Evolutionary conservation across 2,329 filamentous ascomycete genomes (phyloP).

Genomic region (Aspergillus uvarum): DNA sequence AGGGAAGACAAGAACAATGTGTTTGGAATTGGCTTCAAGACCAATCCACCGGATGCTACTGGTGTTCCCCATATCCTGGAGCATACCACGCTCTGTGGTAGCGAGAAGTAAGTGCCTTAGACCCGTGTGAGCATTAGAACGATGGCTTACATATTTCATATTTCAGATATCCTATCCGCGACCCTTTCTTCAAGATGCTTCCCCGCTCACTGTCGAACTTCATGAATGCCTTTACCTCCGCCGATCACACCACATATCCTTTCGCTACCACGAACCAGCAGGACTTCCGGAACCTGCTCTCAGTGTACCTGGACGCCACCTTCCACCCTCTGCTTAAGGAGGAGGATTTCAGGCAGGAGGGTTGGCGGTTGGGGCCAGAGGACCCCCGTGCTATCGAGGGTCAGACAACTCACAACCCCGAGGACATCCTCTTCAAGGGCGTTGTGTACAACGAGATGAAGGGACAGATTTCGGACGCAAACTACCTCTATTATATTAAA

Average conservation of each 20-base stretch:
- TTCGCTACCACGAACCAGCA: slow-evolving; percentile 96
- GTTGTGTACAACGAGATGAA: slow-evolving; percentile 91
- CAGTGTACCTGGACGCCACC: slow-evolving; percentile 93
- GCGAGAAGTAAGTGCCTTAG: slow-evolving; percentile 68
- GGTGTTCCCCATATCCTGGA: slow-evolving; percentile 96
- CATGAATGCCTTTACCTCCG: slow-evolving; percentile 98
- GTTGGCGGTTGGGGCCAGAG: slow-evolving; percentile 92
- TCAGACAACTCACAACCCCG: slow-evolving; percentile 40
- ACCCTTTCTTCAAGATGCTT: slow-evolving; percentile 99
- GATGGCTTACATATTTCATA: slow-evolving; percentile 13
- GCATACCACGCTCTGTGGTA: slow-evolving; percentile 94
- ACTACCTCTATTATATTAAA: slow-evolving; percentile 91
- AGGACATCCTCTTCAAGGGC: slow-evolving; percentile 43
- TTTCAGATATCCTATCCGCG: slow-evolving; percentile 84
- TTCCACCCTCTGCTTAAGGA: slow-evolving; percentile 84
- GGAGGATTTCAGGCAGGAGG: slow-evolving; percentile 92
- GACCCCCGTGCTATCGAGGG: slow-evolving; percentile 65
- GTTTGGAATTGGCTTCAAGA: slow-evolving; percentile 99
- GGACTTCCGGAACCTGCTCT: slow-evolving; percentile 94
- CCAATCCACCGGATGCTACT: slow-evolving; percentile 93
- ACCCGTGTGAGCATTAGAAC: not conserved
- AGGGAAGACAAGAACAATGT: slow-evolving; percentile 98
- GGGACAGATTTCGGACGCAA: slow-evolving; percentile 95
- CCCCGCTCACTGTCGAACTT: slow-evolving; percentile 98
- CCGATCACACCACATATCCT: slow-evolving; percentile 95